phyloP scores from a whole-genome alignment of 371 early-diverging fungal species.

The Syncephalastrum contaminatum region DNA sequence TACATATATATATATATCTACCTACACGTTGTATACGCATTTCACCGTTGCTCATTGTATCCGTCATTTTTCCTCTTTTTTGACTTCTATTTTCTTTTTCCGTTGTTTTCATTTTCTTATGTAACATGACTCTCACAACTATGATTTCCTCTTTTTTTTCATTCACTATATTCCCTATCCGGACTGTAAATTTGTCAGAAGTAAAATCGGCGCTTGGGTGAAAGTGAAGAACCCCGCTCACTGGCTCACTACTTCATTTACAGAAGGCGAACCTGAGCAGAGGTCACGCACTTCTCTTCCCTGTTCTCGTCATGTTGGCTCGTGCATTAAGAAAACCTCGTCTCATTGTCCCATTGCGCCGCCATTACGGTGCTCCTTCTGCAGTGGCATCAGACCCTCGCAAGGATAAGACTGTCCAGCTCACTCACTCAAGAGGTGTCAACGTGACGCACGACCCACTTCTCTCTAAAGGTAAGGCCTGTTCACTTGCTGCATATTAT shows the following conservation, averaged over 20 bases:
- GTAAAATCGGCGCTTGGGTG: background rate
- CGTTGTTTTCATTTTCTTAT: background rate
- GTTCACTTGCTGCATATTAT: background rate
- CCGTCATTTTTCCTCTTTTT: background rate
- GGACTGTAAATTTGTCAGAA: background rate
- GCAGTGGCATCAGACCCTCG: constrained; percentile 44
- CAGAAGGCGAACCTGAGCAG: background rate
- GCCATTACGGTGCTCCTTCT: constrained; percentile 9
- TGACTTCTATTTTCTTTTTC: background rate
- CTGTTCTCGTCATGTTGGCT: too few relatives aligned
- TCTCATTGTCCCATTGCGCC: background rate
- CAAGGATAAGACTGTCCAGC: constrained; percentile 54
- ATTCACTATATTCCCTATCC: too few relatives aligned
- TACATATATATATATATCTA: background rate
- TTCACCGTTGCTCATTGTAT: background rate
- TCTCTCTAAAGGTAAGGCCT: constrained; percentile 43
- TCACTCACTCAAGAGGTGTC: constrained; percentile 52
- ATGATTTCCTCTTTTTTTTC: too few relatives aligned
- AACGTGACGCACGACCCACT: constrained; percentile 57
- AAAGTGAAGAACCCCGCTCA: background rate
- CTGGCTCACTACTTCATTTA: background rate
- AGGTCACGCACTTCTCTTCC: constrained; percentile 6
- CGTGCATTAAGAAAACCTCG: too few relatives aligned
- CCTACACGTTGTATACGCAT: too few relatives aligned
- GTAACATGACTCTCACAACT: background rate